Conservation (phyloP, 2,329 filamentous ascomycete genomes). For the Colletotrichum simmondsii region DNA sequence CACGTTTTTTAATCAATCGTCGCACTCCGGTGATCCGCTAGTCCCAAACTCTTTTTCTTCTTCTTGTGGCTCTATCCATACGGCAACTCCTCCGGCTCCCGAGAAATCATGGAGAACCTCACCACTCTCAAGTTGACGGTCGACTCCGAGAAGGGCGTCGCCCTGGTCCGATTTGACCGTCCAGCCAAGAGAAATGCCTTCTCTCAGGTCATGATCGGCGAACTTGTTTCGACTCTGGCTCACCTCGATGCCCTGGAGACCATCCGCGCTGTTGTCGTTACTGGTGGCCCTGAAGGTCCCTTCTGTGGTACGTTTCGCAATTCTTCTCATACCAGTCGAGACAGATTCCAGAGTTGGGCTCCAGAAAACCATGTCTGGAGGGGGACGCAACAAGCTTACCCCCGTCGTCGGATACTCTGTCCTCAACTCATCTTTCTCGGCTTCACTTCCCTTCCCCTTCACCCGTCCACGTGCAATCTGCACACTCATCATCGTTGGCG, state of each 20-base stretch:
- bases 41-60: background rate
- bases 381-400: background rate
- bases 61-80: background rate
- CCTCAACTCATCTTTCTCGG: background rate
- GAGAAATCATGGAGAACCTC: constrained; percentile 26
- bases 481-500: background rate
- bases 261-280: constrained; percentile 50
- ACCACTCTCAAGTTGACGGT: constrained; percentile 24
- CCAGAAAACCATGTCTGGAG: background rate
- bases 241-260: constrained; percentile 30
- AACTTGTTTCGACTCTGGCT: constrained; percentile 47
- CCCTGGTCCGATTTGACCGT: constrained; percentile 47
- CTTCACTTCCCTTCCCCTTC: background rate
- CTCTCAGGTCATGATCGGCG: constrained; percentile 59
- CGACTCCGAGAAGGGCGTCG: constrained; percentile 28
- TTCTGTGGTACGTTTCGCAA: constrained; percentile 47
- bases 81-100: background rate
- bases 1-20: background rate
- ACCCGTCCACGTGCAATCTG: constrained; percentile 9
- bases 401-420: background rate
- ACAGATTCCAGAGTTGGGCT: background rate
- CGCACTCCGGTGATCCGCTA: background rate
- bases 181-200: constrained; percentile 69
- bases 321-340: background rate
- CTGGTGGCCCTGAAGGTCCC: constrained; percentile 44